Conservation (phyloP, 1,284 basidiomycete species). For the Hypsizygus ulmarius region DNA sequence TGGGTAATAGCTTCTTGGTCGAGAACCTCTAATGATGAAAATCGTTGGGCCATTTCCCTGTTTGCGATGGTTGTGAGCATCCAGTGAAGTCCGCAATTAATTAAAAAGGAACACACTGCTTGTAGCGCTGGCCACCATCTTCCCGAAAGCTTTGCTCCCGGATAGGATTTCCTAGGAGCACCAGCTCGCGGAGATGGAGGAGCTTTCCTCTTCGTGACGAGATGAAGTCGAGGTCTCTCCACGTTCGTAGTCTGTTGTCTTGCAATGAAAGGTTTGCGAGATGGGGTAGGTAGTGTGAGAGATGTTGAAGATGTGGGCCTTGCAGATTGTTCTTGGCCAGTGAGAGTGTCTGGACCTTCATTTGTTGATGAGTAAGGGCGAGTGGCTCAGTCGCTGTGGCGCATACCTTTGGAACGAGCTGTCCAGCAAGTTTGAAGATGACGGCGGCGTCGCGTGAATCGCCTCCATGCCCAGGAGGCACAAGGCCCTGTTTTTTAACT, state of each 20-base stretch:
- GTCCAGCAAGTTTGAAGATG: constrained; percentile 80
- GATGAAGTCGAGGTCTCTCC: constrained; percentile 67
- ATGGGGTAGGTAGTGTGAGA: constrained; percentile 67
- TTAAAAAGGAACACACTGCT: constrained; percentile 50
- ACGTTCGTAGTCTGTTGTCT: constrained; percentile 63
- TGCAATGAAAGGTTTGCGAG: constrained; percentile 83
- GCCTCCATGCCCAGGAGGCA: constrained; percentile 63
- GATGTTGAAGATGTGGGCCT: constrained; percentile 52
- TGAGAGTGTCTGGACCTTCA: constrained; percentile 74
- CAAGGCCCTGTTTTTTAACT: constrained; percentile 62
- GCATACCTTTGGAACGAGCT: constrained; percentile 72
- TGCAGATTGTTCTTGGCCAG: constrained; percentile 57
- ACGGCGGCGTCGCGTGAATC: constrained; percentile 70
- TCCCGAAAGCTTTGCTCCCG: constrained; percentile 60
- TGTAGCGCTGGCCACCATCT: constrained; percentile 56
- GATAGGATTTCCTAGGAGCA: constrained; percentile 80
- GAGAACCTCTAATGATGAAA: constrained; percentile 67
- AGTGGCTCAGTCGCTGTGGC: constrained; percentile 2
- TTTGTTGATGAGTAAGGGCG: constrained; percentile 10
- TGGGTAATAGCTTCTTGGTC: constrained; percentile 74
- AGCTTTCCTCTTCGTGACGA: constrained; percentile 60
- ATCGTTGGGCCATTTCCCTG: constrained; percentile 72
- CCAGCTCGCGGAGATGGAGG: constrained; percentile 67
- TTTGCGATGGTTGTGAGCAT: constrained; percentile 17
- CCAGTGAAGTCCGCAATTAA: constrained; percentile 2